Base-by-base conservation (phyloP, 192 early-diverging fungal species). In the Linnemannia schmuckeri region DNA sequence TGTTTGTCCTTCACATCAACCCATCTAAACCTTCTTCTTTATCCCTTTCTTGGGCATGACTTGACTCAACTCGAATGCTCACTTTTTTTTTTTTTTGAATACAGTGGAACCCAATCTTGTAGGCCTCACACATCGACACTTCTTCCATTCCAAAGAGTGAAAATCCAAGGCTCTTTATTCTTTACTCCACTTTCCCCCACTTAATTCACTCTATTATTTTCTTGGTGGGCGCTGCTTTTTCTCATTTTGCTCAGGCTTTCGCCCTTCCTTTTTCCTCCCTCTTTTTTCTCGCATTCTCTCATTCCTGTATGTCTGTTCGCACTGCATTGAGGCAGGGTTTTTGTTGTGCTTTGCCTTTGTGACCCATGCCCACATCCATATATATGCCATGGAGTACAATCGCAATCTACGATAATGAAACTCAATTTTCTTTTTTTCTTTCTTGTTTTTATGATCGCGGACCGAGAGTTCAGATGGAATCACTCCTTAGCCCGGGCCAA, bases 331-430 rank as follows among this genome's bases (percentile, higher is more conserved):
- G 49, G 49, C 49, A 52, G 49, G 49, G 49, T 52, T 52, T 52
- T 52, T 27, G n/a, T 61, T 61, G 1, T n/a, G n/a, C 55, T 18
- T 61, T 61, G 57, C n/a, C 27, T 27, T 27, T 66, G 12, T 33
- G n/a, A 33, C 12, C 30, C n/a, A 35, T 10, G 0, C 18, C 20
- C 49, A 6, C 5, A 18, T 18, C 20, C 44, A 10, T 13, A 46
- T 30, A 30, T 66, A 33, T 2, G 4, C 12, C 9, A 66, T 15
- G 61, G 49, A 20, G 49, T 66, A 66, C 61, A 33, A 66, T 66
- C 61, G 61, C 61, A 66, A 66, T 66, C 61, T 66, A 66, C 33
- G 61, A 66, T 66, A 66, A 66, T n/a, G 52, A 66, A 27, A 15
- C 61, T 12, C 24, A 63, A 63, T 30, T 27, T 63, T 57, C 55